Evolutionary conservation across 2,329 filamentous ascomycete species (phyloP), one percentile per base, ranked within the genome.

Genomic region (Zalaria obscura): DNA sequence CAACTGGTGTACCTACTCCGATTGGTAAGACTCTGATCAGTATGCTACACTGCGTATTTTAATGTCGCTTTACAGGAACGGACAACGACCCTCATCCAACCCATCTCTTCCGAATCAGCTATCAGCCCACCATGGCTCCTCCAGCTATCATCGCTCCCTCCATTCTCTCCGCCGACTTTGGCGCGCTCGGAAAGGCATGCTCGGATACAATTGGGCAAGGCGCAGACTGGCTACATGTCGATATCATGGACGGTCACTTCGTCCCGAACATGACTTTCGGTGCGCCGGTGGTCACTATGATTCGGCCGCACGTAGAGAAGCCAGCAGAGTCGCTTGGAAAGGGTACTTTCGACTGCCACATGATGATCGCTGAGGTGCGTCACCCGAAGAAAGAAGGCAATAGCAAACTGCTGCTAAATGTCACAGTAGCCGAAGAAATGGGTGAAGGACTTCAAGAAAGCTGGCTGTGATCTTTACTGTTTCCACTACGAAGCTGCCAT

Each of bases 211-310:
- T 98, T 55, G 72, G 74, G 40, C 76, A 88, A 50, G 85, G 87
- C 44, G 86, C 87, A 50, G 85, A 95, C 69, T 93, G 85, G 83
- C 75, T 93, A 52, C 86, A 95, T 65, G 82, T 95, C 54, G 89
- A 96, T 63, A 95, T 95, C 60, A 88, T 93, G 89, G 91, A 98
- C 62, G 91, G 91, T 43, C 91, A 98, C 62, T 98, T 98, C 58
- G 91, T 98, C 35, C 91, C 91, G 40, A 98, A 98, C 67, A 87
- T 98, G 63, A 96, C 91, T 38, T 95, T 96, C 57, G 91, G 91
- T 45, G 80, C 89, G 18, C 88, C 89, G 4, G 87, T 98, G 32
- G 91, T 98, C 36, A 89, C 86, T 52, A 93, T 89, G 69, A 91
- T 98, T 55, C 79, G 91, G 48, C 71, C 75, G 36, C 83, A 94